Evolutionary conservation across 1,284 basidiomycete genomes (phyloP).

Genomic region (Trichosporon sp.): DNA sequence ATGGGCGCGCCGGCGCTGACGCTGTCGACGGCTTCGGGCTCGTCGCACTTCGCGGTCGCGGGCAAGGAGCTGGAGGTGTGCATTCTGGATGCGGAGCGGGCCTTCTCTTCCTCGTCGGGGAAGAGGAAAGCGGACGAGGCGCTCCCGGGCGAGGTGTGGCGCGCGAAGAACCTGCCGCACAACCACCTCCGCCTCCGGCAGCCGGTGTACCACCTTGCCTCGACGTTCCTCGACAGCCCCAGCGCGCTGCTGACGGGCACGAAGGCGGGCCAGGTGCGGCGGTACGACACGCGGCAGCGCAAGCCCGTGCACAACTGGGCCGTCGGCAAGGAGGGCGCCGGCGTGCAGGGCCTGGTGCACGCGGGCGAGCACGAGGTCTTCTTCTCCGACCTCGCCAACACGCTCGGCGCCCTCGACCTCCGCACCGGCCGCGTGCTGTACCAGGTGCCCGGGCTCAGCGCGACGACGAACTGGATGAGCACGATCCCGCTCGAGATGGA

Average conservation of each 20-base stretch:
- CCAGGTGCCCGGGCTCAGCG: slow-evolving; percentile 55
- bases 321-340: slow-evolving; percentile 53
- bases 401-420: slow-evolving; percentile 66
- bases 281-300: slow-evolving; percentile 74
- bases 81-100: slow-evolving; percentile 68
- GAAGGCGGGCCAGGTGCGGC: slow-evolving; percentile 66
- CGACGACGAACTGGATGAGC: slow-evolving; percentile 39
- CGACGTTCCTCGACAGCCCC: slow-evolving; percentile 52
- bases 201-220: slow-evolving; percentile 71
- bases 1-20: slow-evolving; percentile 33
- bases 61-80: slow-evolving; percentile 85
- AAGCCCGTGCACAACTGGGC: slow-evolving; percentile 55
- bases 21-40: slow-evolving; percentile 54
- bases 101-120: slow-evolving; percentile 52
- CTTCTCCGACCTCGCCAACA: slow-evolving; percentile 65
- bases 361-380: slow-evolving; percentile 58
- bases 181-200: slow-evolving; percentile 72
- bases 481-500: slow-evolving; percentile 25
- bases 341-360: slow-evolving; percentile 54
- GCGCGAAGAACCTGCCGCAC: slow-evolving; percentile 57
- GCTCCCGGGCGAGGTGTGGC: slow-evolving; percentile 58
- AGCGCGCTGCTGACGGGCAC: slow-evolving; percentile 64
- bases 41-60: slow-evolving; percentile 66
- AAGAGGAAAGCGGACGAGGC: slow-evolving; percentile 62
- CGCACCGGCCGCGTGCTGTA: slow-evolving; percentile 68